Conservation (phyloP, 2,329 filamentous ascomycete genomes). For the Sporothrix protearum region DNA sequence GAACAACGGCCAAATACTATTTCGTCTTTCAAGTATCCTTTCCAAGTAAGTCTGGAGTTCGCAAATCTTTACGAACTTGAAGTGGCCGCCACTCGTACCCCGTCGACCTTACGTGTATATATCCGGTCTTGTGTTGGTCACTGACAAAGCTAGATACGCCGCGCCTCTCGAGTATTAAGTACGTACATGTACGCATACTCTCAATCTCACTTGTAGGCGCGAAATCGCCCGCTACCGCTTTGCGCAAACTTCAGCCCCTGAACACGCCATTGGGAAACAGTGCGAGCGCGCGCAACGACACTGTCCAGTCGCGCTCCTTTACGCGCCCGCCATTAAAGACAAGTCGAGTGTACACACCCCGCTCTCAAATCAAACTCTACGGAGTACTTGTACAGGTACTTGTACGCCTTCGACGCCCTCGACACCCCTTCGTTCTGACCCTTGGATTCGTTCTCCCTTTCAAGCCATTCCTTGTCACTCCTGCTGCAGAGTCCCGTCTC, state of each 20-base stretch:
- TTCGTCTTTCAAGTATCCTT: background rate
- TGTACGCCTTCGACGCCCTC: background rate
- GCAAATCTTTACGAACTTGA: too few species aligned
- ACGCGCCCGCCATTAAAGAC: background rate
- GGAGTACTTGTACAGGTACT: conserved; percentile 6
- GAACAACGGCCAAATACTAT: background rate
- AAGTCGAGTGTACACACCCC: background rate
- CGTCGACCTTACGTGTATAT: background rate
- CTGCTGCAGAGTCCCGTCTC: conserved; percentile 20
- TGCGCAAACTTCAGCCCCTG: conserved; percentile 1
- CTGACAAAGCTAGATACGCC: background rate
- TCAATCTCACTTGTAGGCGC: background rate
- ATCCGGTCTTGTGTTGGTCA: background rate
- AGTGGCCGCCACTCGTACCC: background rate
- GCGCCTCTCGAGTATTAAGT: background rate
- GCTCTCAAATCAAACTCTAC: background rate
- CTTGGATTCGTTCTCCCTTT: background rate
- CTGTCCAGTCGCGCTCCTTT: conserved; percentile 8
- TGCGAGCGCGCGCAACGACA: background rate
- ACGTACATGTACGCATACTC: too few species aligned
- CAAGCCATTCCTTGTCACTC: background rate
- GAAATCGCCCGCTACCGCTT: too few species aligned
- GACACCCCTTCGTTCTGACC: background rate
- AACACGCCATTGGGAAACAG: background rate
- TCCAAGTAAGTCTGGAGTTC: background rate